Conservation (phyloP, 192 early-diverging fungal species). For the Gaertneriomyces sp. region DNA sequence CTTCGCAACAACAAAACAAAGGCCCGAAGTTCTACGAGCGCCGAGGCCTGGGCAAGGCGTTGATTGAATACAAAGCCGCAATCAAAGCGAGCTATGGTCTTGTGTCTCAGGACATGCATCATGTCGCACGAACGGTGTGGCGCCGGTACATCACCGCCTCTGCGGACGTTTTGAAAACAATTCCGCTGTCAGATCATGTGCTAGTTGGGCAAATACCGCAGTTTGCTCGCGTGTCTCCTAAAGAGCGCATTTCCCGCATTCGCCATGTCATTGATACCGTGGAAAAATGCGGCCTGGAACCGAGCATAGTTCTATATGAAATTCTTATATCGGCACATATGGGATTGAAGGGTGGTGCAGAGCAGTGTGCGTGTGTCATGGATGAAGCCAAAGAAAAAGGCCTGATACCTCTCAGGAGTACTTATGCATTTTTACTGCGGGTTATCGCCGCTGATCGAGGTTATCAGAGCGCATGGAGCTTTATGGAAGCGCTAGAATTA, state of each 20-base stretch:
- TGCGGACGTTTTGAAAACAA: background rate
- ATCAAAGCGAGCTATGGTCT: conserved; percentile 6
- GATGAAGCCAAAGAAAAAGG: conserved; percentile 2
- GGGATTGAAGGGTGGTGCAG: background rate
- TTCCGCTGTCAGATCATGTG: conserved; percentile 3
- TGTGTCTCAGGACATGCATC: conserved; percentile 6
- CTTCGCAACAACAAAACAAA: too few species aligned
- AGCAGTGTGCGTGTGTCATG: conserved; percentile 3
- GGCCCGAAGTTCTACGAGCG: too few species aligned
- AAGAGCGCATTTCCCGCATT: background rate
- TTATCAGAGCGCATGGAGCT: background rate
- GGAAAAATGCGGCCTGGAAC: background rate
- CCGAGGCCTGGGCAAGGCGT: too few species aligned
- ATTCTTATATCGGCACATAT: conserved; percentile 12
- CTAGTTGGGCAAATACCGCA: background rate
- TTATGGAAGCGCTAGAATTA: background rate
- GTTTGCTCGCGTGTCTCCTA: background rate
- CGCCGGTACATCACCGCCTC: background rate
- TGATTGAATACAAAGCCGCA: background rate
- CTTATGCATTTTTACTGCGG: conserved; percentile 19
- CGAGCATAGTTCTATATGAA: conserved; percentile 8
- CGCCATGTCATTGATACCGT: conserved; percentile 3
- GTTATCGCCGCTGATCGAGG: conserved; percentile 1
- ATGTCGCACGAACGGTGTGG: conserved; percentile 3
- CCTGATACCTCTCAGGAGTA: conserved; percentile 4